A percentile compares a stretch with the other conserved stretches of the same genome.
Conservation (phyloP, 257 asterid genomes). For the Mentha longifolia region DNA sequence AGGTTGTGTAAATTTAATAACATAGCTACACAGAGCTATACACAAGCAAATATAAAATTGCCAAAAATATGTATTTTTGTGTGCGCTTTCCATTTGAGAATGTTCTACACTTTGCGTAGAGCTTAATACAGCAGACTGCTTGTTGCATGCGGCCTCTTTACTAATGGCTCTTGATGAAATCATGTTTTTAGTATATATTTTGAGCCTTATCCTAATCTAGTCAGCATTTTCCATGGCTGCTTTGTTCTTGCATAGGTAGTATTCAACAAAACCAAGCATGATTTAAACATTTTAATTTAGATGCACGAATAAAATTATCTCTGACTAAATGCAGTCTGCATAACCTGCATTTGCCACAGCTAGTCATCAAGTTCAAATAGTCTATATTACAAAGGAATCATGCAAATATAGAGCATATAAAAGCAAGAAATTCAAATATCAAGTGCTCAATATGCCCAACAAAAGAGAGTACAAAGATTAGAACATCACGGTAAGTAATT, state of each 20-base stretch:
- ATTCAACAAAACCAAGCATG: background rate
- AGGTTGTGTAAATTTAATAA: slow-evolving; percentile 51
- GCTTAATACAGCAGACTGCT: background rate
- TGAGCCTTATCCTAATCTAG: background rate
- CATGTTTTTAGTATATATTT: background rate
- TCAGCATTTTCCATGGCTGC: background rate
- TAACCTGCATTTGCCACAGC: background rate
- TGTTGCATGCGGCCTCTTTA: background rate
- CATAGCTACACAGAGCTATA: slow-evolving; percentile 26
- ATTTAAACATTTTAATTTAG: too few species aligned
- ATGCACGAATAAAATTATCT: background rate
- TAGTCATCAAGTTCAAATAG: background rate
- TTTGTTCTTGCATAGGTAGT: background rate
- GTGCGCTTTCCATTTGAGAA: background rate
- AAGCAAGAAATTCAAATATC: slow-evolving; percentile 25
- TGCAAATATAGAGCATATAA: slow-evolving; percentile 24
- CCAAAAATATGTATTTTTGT: slow-evolving; percentile 15
- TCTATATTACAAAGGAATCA: slow-evolving; percentile 4
- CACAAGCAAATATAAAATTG: slow-evolving; percentile 36
- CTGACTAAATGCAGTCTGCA: background rate
- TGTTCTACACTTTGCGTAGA: background rate
- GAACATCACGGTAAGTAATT: slow-evolving; percentile 19
- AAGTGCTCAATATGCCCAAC: slow-evolving; percentile 20
- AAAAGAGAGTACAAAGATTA: slow-evolving; percentile 23
- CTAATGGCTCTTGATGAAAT: background rate